These are phyloP conservation scores for Akanthomyces lecanii DNA, from an alignment of 2,329 filamentous ascomycete genomes.

Conservation along the genomic window DNA sequence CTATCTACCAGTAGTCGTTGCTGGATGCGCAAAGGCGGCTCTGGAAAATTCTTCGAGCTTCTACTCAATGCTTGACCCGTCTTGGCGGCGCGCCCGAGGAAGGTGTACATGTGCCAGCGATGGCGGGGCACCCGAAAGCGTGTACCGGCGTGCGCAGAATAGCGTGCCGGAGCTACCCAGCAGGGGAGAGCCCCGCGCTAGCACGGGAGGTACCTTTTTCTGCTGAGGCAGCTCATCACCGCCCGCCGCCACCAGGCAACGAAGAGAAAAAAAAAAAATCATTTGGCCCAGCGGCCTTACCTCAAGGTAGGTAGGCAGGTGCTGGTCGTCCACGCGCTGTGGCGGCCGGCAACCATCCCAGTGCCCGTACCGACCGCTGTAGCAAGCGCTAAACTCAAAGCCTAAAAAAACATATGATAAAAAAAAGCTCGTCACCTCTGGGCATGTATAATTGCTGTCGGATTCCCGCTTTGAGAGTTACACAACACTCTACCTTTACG, in stretches of 20 bases:
- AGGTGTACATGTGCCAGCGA: slow-evolving; percentile 5
- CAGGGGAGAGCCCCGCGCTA: slow-evolving; percentile 1
- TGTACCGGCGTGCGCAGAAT: background rate
- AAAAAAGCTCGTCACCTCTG: background rate
- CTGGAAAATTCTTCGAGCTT: slow-evolving; percentile 27
- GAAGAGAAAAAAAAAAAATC: background rate
- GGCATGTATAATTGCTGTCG: background rate
- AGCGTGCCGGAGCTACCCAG: background rate
- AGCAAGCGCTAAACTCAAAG: background rate
- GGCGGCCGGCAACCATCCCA: background rate
- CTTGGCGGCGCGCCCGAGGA: slow-evolving; percentile 18
- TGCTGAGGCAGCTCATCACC: background rate
- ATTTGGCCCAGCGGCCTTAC: background rate
- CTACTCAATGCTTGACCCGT: slow-evolving; percentile 19
- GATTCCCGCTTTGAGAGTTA: background rate
- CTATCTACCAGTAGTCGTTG: background rate
- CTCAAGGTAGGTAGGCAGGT: too few species aligned
- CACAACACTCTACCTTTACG: background rate
- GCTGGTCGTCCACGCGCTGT: background rate
- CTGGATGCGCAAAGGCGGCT: slow-evolving; percentile 12
- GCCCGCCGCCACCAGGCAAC: background rate
- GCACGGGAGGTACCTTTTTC: background rate
- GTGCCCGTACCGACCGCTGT: background rate
- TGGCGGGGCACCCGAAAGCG: slow-evolving; percentile 12
- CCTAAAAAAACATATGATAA: background rate